Percentiles rank a stretch among this genome's conserved stretches.
phyloP scores from a whole-genome alignment of 441 rosid species.

The Bocquillonia castaneifolia region DNA sequence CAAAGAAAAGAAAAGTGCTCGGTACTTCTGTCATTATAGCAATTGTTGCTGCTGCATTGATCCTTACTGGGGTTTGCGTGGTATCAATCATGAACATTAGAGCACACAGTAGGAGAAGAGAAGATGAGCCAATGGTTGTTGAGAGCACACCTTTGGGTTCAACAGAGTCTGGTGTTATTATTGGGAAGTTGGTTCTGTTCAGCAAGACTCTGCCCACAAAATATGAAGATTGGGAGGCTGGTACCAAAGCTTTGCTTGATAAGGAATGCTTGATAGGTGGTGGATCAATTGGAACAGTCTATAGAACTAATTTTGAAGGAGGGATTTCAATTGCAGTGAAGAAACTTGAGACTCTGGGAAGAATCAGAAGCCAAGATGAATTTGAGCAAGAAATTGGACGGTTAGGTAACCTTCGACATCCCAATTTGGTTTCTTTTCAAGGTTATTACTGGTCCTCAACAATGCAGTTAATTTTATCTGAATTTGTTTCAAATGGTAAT shows the following conservation, averaged over 20 bases:
- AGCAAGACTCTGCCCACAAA: slow-evolving; percentile 86
- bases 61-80: slow-evolving; percentile 73
- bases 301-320: slow-evolving; percentile 72
- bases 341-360: slow-evolving; percentile 82
- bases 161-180: slow-evolving; percentile 59
- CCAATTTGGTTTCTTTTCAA: slow-evolving; percentile 69
- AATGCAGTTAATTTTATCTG: slow-evolving; percentile 75
- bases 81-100: slow-evolving; percentile 71
- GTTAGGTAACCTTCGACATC: slow-evolving; percentile 65
- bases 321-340: slow-evolving; percentile 89
- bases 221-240: slow-evolving; percentile 95
- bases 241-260: slow-evolving; percentile 83
- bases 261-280: slow-evolving; percentile 78
- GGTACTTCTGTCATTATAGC: slow-evolving; percentile 76
- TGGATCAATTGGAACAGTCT: slow-evolving; percentile 81
- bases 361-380: slow-evolving; percentile 85
- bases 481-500: slow-evolving; percentile 65
- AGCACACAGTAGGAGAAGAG: slow-evolving; percentile 51
- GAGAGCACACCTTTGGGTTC: slow-evolving; percentile 79
- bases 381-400: slow-evolving; percentile 85
- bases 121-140: slow-evolving; percentile 42
- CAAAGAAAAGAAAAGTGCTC: slow-evolving; percentile 45
- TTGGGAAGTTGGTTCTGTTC: slow-evolving; percentile 86
- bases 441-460: slow-evolving; percentile 88
- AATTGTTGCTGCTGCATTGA: slow-evolving; percentile 75